phyloP scores from a whole-genome alignment of 768 basidiomycete genomes.

The Tulasnella sp. region DNA sequence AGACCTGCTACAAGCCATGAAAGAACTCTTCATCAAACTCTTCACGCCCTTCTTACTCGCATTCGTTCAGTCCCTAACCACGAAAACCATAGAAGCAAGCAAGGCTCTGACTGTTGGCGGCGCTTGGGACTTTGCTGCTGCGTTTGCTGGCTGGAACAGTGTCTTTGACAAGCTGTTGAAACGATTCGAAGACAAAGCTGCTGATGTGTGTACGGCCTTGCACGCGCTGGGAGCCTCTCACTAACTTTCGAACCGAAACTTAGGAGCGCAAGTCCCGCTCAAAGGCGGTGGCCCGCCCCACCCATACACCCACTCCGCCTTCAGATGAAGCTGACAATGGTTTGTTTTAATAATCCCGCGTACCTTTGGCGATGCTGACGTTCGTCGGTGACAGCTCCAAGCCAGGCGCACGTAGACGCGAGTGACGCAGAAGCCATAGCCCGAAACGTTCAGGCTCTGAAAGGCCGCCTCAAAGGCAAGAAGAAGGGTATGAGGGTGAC shows the following conservation, averaged over 20 bases:
- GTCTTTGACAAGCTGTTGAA: slow-evolving; percentile 73
- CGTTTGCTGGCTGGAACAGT: slow-evolving; percentile 76
- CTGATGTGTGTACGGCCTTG: slow-evolving; percentile 49
- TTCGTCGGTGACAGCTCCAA: slow-evolving; percentile 42
- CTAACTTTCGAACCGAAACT: background rate
- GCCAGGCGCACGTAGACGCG: slow-evolving; percentile 49
- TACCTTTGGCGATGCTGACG: slow-evolving; percentile 6
- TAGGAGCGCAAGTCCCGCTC: slow-evolving; percentile 73
- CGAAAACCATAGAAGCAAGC: slow-evolving; percentile 31
- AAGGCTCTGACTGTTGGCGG: slow-evolving; percentile 41
- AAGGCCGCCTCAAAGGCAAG: slow-evolving; percentile 70
- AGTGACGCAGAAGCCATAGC: slow-evolving; percentile 88
- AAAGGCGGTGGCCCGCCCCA: slow-evolving; percentile 36
- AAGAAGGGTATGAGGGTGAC: slow-evolving; percentile 47
- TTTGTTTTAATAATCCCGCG: slow-evolving; percentile 9
- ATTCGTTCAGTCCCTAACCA: slow-evolving; percentile 69
- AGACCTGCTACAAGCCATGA: slow-evolving; percentile 74
- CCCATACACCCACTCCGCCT: slow-evolving; percentile 39
- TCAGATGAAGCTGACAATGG: slow-evolving; percentile 46
- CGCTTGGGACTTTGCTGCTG: slow-evolving; percentile 65
- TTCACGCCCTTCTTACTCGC: slow-evolving; percentile 80
- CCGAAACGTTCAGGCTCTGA: slow-evolving; percentile 85
- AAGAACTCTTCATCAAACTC: slow-evolving; percentile 78
- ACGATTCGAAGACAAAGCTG: slow-evolving; percentile 69
- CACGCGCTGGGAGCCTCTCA: background rate